Evolutionary conservation across 2,329 filamentous ascomycete species (phyloP).

Genomic region (Lecanoromycetidae sp.): DNA sequence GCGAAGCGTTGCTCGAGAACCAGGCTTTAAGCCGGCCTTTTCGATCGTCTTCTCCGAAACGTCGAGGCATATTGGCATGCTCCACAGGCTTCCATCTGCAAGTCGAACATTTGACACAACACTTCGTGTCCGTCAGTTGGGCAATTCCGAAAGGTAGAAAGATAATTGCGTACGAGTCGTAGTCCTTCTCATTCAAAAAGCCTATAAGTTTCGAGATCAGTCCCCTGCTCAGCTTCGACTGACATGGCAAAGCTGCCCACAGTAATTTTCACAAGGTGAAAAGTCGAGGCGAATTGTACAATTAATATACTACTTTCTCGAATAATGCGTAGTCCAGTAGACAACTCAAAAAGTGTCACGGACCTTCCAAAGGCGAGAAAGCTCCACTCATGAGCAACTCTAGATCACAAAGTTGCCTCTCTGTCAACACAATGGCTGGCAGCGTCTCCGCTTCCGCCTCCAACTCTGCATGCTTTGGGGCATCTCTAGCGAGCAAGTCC

Average conservation of each 20-base stretch:
- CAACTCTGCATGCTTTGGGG: conserved; percentile 68
- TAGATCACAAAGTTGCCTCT: conserved; percentile 94
- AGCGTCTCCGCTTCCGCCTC: conserved; percentile 72
- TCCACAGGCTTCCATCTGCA: conserved; percentile 78
- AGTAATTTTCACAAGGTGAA: too few relatives aligned
- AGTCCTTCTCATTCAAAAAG: conserved; percentile 96
- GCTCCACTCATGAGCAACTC: conserved; percentile 95
- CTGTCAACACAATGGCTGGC: conserved; percentile 70
- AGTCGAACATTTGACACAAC: conserved; percentile 84
- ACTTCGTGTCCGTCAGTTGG: conserved; percentile 37
- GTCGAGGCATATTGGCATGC: conserved; percentile 94
- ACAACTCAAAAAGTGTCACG: conserved; percentile 26
- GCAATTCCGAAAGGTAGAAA: background rate
- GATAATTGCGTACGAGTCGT: conserved; percentile 58
- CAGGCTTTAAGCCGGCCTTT: conserved; percentile 61
- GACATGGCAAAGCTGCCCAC: too few relatives aligned
- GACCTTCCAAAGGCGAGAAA: conserved; percentile 94
- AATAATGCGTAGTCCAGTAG: background rate
- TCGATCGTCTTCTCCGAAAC: conserved; percentile 64
- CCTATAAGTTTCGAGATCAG: conserved; percentile 40
- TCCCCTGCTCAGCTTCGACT: conserved; percentile 4
- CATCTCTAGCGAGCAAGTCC: conserved; percentile 91
- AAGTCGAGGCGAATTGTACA: too few relatives aligned
- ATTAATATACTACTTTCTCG: background rate
- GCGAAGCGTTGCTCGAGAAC: conserved; percentile 72